Evolutionary conservation across 352 stramenopile genomes (phyloP), one percentile per base, ranked within the genome.

Genomic region (Pythium pyrilobum): DNA sequence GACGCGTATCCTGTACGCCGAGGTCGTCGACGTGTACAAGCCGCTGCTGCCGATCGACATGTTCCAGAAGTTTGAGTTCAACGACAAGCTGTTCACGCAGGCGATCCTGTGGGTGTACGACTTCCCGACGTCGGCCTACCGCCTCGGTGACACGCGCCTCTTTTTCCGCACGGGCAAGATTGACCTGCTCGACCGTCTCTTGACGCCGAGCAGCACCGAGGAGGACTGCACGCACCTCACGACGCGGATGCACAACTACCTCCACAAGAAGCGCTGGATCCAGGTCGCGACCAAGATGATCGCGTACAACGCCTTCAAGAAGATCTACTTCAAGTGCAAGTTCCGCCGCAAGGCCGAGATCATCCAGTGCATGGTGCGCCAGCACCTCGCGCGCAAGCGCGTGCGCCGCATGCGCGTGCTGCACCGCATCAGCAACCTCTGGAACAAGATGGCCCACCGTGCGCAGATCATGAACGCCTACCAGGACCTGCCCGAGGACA

Each of bases 81-180:
- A 94, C 53, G 81, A 94, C 51, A 87, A 89, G 59, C 62, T 93
- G 21, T 93, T 96, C 51, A 94, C 84, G 3, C 75, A 92, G 51
- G 81, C 81, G 9, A 89, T 96, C 57, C 56, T 93, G 25, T 84
- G 70, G 47, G 80, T 74, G 33, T 88, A 91, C 54, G 63, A 81
- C 36, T 90, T 96, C 46, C 81, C 83, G 1, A 79, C 79, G 1
- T 72, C 69, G 1, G 81, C 82, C 1, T 96, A 93, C 50, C 76
- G 80, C 1, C 67, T 96, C 24, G 85, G 85, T 58, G 77, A 89
- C 38, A 87, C 78, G 4, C 81, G 81, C 4, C 49, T 92, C 8
- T 95, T 96, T 40, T 96, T 96, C 65, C 77, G 78, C 7, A 89
- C 85, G 16, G 85, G 85, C 42, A 94, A 94, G 56, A 91, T 94